Percentiles rank a stretch among this genome's conserved stretches.
Conservation (phyloP, 352 stramenopile genomes). For the Phytophthora boehmeriae region DNA sequence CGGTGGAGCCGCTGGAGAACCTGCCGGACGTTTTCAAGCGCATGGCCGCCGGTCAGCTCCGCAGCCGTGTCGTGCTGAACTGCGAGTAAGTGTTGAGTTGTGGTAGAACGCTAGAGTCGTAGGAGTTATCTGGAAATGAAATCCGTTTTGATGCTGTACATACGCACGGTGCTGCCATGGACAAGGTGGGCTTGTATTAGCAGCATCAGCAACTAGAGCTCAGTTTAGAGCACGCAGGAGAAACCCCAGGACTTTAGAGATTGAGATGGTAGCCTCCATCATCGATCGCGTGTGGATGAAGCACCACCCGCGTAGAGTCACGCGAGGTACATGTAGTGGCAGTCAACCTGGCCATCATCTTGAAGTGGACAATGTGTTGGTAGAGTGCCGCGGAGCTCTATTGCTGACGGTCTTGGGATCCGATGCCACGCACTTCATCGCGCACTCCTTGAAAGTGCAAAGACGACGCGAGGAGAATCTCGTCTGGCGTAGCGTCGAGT, state of each 20-base stretch:
- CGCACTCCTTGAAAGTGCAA: background rate
- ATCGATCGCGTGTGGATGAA: background rate
- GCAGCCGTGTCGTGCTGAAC: slow-evolving; percentile 46
- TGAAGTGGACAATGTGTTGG: slow-evolving; percentile 12
- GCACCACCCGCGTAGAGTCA: background rate
- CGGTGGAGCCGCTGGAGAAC: slow-evolving; percentile 37
- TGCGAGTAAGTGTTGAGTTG: slow-evolving; percentile 38
- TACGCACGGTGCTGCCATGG: slow-evolving; percentile 1
- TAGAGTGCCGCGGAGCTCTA: too few species aligned
- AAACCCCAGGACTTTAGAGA: too few species aligned
- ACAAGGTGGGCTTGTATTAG: too few species aligned
- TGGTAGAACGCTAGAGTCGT: slow-evolving; percentile 8
- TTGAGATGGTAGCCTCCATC: background rate
- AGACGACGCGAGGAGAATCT: slow-evolving; percentile 13
- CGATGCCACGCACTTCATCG: slow-evolving; percentile 1
- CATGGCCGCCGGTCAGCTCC: slow-evolving; percentile 36
- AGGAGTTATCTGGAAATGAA: slow-evolving; percentile 13
- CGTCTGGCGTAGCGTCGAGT: slow-evolving; percentile 15
- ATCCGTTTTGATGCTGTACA: slow-evolving; percentile 18
- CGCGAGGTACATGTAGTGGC: background rate
- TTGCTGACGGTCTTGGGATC: too few species aligned
- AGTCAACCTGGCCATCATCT: slow-evolving; percentile 1
- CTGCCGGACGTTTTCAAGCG: slow-evolving; percentile 48
- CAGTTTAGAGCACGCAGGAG: too few species aligned
- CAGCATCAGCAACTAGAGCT: too few species aligned